Percentiles rank a stretch among this genome's conserved stretches.
phyloP scores from a whole-genome alignment of 2,329 filamentous ascomycete genomes.

The Beauveria scarabaeidicola region DNA sequence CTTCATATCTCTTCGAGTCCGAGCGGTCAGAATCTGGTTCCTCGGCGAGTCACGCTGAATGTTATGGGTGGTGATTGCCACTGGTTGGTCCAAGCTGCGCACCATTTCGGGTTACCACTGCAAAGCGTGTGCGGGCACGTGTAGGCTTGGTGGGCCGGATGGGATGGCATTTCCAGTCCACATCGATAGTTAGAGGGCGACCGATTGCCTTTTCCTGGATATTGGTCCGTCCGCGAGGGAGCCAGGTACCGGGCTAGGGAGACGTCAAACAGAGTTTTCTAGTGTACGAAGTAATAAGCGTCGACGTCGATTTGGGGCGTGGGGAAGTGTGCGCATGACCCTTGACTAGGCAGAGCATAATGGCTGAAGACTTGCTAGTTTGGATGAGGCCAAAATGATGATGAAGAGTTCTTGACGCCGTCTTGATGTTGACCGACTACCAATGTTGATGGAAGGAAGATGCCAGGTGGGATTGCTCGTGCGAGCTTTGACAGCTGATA shows the following conservation, averaged over 20 bases:
- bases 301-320: neutral
- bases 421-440: neutral
- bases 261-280: slow-evolving; percentile 8
- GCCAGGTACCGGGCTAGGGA: neutral
- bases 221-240: slow-evolving; percentile 7
- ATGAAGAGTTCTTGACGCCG: neutral
- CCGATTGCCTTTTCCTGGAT: slow-evolving; percentile 2
- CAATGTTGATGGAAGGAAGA: neutral
- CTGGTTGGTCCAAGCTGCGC: neutral
- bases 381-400: neutral
- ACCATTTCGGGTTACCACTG: neutral
- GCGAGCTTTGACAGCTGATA: neutral
- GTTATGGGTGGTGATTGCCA: neutral
- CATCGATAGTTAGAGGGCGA: slow-evolving; percentile 3
- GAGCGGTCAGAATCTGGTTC: neutral
- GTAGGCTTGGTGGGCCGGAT: slow-evolving; percentile 1
- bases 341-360: neutral
- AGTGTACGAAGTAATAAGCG: too few relatives aligned
- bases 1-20: neutral
- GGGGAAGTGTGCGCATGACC: neutral
- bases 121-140: too few relatives aligned
- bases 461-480: neutral
- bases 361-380: neutral
- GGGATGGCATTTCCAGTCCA: neutral
- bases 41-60: too few relatives aligned